phyloP scores from a whole-genome alignment of 1,284 basidiomycete species.

The Schizopora paradoxa region DNA sequence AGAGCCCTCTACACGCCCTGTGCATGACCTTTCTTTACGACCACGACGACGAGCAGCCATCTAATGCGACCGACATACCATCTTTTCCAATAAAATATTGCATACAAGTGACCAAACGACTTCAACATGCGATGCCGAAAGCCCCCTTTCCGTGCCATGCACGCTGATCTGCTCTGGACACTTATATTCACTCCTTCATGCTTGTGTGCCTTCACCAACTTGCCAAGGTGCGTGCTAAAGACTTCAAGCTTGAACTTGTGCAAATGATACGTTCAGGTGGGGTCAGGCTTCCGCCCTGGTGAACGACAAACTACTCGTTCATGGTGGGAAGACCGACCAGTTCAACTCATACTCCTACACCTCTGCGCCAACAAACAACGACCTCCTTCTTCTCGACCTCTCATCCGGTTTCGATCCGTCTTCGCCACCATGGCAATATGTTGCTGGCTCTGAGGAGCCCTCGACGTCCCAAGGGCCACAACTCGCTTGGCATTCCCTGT shows the following conservation, averaged over 20 bases:
- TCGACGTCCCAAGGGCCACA: slow-evolving; percentile 48
- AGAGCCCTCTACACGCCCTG: no score
- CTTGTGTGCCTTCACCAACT: slow-evolving; percentile 5
- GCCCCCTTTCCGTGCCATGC: slow-evolving; percentile 2
- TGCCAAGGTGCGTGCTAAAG: slow-evolving; percentile 11
- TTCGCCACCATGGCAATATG: slow-evolving; percentile 62
- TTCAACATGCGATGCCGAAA: neutral
- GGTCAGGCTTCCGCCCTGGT: slow-evolving; percentile 66
- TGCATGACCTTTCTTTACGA: no score
- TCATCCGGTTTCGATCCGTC: slow-evolving; percentile 49
- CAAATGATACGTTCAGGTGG: slow-evolving; percentile 51
- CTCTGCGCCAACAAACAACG: slow-evolving; percentile 66
- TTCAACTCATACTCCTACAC: slow-evolving; percentile 66
- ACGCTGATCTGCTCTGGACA: slow-evolving; percentile 3
- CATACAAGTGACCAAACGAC: no score
- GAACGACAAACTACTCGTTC: slow-evolving; percentile 59
- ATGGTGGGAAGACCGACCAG: slow-evolving; percentile 75
- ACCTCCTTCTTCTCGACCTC: slow-evolving; percentile 66
- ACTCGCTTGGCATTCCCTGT: slow-evolving; percentile 78
- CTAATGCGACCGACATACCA: no score
- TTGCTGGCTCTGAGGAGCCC: slow-evolving; percentile 38
- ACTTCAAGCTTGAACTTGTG: neutral
- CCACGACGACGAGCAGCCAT: no score
- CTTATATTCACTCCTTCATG: neutral
- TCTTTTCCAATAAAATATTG: no score